These are phyloP conservation scores for Colletotrichum lini DNA, from an alignment of 2,329 filamentous ascomycete species.

Conservation along the genomic window DNA sequence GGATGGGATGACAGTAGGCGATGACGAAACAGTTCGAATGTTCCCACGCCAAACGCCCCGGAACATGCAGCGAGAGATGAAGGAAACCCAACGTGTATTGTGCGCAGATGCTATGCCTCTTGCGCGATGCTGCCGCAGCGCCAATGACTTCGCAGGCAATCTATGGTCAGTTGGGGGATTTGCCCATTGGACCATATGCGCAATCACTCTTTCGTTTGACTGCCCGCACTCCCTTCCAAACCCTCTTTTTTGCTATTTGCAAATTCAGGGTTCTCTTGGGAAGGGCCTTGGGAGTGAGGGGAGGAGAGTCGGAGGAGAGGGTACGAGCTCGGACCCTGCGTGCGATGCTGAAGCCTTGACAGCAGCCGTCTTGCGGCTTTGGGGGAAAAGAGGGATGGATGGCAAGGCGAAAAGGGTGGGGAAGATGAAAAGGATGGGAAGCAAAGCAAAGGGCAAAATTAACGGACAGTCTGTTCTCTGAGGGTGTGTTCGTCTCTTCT, in stretches of 20 bases:
- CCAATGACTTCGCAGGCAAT: constrained; percentile 14
- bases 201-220: too few relatives aligned
- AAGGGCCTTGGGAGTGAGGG: not conserved
- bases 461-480: not conserved
- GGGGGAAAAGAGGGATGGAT: too few relatives aligned
- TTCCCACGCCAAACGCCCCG: too few relatives aligned
- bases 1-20: not conserved
- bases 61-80: too few relatives aligned
- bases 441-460: not conserved
- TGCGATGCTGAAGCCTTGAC: constrained; percentile 19
- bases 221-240: too few relatives aligned
- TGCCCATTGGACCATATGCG: constrained; percentile 33
- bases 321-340: constrained; percentile 13
- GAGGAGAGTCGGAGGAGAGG: not conserved
- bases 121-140: constrained; percentile 13
- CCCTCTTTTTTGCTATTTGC: not conserved
- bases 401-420: not conserved
- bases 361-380: not conserved
- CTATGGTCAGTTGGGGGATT: not conserved
- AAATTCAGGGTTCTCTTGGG: not conserved
- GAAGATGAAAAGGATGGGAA: not conserved
- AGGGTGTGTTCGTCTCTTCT: not conserved
- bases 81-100: constrained; percentile 14
- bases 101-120: not conserved
- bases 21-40: not conserved